Percentiles rank a stretch among this genome's conserved stretches.
phyloP scores from a whole-genome alignment of 2,329 filamentous ascomycete genomes.

The Calonectria ilicicola region DNA sequence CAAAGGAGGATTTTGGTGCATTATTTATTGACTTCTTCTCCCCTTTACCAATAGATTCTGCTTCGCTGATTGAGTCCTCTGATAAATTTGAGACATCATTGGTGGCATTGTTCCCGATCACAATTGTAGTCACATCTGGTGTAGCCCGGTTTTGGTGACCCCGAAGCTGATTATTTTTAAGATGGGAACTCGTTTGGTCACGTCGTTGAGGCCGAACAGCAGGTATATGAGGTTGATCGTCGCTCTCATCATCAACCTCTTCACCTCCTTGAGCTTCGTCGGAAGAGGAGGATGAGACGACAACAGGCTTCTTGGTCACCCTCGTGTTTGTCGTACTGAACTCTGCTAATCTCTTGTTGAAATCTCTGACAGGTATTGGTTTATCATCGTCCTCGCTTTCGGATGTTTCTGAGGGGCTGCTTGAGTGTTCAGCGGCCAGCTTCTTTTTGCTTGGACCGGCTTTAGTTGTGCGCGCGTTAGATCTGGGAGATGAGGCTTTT shows the following conservation, averaged over 20 bases:
- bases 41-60: not conserved
- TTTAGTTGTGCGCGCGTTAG: not conserved
- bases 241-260: slow-evolving; percentile 15
- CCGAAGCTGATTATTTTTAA: slow-evolving; percentile 9
- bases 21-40: slow-evolving; percentile 11
- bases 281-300: not conserved
- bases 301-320: not conserved
- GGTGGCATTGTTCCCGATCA: slow-evolving; percentile 35
- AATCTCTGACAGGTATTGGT: slow-evolving; percentile 47
- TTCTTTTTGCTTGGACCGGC: not conserved
- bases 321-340: slow-evolving; percentile 11
- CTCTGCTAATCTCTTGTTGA: slow-evolving; percentile 51
- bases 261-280: not conserved
- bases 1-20: slow-evolving; percentile 33
- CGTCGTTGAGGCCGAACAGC: slow-evolving; percentile 24
- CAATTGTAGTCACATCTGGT: slow-evolving; percentile 31
- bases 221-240: slow-evolving; percentile 35
- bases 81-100: not conserved
- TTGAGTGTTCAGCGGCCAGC: not conserved
- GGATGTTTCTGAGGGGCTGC: slow-evolving; percentile 6
- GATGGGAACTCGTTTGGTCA: not conserved
- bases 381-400: slow-evolving; percentile 36
- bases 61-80: not conserved
- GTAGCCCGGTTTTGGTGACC: slow-evolving; percentile 6
- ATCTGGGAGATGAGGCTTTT: not conserved